These are phyloP conservation scores for Spongiforma sp. DNA, from an alignment of 1,284 basidiomycete genomes.

Conservation along the genomic window DNA sequence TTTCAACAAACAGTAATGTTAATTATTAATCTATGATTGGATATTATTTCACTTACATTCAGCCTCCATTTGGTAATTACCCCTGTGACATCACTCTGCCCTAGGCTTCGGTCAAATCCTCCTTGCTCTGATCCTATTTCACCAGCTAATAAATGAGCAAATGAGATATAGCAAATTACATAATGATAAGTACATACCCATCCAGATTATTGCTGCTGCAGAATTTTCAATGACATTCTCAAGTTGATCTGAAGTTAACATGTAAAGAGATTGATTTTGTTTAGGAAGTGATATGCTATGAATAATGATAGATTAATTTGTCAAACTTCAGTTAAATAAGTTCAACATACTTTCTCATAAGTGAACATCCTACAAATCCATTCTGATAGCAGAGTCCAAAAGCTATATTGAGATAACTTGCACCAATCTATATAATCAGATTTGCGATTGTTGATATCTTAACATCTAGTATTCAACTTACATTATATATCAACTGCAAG, in stretches of 20 bases:
- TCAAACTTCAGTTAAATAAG: background rate
- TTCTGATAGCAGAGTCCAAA: slow-evolving; percentile 4
- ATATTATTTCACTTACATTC: slow-evolving; percentile 10
- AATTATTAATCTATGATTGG: background rate
- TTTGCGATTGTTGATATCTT: too few species aligned
- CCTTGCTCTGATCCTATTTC: background rate
- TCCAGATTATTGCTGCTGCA: slow-evolving; percentile 9
- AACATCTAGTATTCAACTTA: background rate
- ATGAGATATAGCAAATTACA: background rate
- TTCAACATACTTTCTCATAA: background rate
- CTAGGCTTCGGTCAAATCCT: slow-evolving; percentile 10
- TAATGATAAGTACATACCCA: background rate
- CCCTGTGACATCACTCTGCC: slow-evolving; percentile 6
- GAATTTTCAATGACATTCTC: background rate
- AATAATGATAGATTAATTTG: background rate
- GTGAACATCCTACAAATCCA: slow-evolving; percentile 1
- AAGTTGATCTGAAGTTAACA: background rate
- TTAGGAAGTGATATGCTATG: background rate
- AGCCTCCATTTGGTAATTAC: slow-evolving; percentile 16
- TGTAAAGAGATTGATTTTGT: background rate
- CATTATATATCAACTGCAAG: fast-evolving
- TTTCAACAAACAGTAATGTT: background rate
- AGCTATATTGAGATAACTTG: background rate
- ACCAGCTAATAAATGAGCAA: background rate
- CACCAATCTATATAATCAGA: background rate